Conservation (phyloP, 768 basidiomycete species). For the Kwoniella newhampshirensis region DNA sequence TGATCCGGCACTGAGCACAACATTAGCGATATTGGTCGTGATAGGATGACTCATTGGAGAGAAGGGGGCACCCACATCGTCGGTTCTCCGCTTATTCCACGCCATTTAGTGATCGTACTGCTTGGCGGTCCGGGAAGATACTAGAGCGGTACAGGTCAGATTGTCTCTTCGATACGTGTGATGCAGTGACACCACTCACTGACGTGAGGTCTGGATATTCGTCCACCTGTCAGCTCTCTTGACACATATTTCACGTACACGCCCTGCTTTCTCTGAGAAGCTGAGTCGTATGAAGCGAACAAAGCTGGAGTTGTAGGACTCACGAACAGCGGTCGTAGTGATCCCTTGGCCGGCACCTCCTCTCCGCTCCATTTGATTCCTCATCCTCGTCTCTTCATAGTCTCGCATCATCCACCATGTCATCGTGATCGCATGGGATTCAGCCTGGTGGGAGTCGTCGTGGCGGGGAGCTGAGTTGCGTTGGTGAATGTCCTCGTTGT, state of each 20-base stretch:
- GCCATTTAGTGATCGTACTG: conserved; percentile 17
- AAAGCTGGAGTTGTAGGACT: neutral
- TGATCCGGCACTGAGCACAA: conserved; percentile 14
- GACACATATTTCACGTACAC: no score
- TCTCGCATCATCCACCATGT: conserved; percentile 6
- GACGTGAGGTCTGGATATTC: conserved; percentile 8
- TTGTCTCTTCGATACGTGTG: neutral
- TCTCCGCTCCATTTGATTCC: neutral
- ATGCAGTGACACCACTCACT: conserved; percentile 1
- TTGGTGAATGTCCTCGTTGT: no score
- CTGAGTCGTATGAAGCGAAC: no score
- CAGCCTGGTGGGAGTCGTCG: neutral
- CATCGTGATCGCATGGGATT: neutral
- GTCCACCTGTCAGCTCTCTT: neutral
- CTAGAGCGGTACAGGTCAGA: neutral
- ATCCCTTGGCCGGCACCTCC: conserved; percentile 20
- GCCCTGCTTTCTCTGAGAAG: no score
- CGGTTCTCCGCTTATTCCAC: conserved; percentile 12
- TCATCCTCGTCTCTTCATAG: neutral
- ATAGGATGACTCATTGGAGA: no score
- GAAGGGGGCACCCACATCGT: no score
- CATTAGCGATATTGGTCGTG: no score
- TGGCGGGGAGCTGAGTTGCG: no score
- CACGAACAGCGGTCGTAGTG: conserved; percentile 15
- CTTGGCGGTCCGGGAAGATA: conserved; percentile 17